phyloP scores from a whole-genome alignment of 1,139 yeast genomes.

The Hanseniaspora sp. region DNA sequence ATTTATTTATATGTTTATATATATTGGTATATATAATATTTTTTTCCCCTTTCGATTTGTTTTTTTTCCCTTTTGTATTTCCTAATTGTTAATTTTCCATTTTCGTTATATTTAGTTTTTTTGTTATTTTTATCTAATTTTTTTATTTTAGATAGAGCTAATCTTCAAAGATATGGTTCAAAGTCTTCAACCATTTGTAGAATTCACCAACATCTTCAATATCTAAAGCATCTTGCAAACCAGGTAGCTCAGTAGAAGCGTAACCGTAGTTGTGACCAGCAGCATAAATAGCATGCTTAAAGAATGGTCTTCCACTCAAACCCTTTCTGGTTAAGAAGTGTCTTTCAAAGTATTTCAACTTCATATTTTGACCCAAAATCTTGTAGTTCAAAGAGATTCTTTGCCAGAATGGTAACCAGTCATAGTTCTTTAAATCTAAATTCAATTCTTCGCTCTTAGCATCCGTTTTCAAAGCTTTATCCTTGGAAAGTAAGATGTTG shows the following conservation, averaged over 20 bases:
- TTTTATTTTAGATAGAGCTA: not conserved
- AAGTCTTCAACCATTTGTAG: conserved; percentile 47
- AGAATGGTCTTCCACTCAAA: conserved; percentile 64
- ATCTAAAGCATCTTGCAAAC: conserved; percentile 67
- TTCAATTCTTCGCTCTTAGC: conserved; percentile 31
- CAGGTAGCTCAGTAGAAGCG: conserved; percentile 73
- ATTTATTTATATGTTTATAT: no score
- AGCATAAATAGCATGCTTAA: conserved; percentile 72
- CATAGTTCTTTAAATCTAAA: conserved; percentile 31
- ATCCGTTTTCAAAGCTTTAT: conserved; percentile 36
- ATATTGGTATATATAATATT: no score
- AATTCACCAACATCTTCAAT: conserved; percentile 47
- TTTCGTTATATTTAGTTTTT: no score
- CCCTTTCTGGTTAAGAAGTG: conserved; percentile 55
- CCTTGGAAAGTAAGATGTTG: conserved; percentile 19
- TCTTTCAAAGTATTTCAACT: conserved; percentile 51
- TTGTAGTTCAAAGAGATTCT: conserved; percentile 32
- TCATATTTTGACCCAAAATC: conserved; percentile 32
- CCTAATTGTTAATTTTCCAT: no score
- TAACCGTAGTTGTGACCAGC: conserved; percentile 81
- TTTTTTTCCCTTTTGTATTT: no score
- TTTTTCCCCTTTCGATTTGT: no score
- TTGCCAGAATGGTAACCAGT: conserved; percentile 32
- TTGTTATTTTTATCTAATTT: not conserved
- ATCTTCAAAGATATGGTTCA: conserved; percentile 26